A percentile compares a stretch with the other conserved stretches of the same genome.
phyloP scores from a whole-genome alignment of 805 yeast species.

The Schwanniomyces polymorphus region DNA sequence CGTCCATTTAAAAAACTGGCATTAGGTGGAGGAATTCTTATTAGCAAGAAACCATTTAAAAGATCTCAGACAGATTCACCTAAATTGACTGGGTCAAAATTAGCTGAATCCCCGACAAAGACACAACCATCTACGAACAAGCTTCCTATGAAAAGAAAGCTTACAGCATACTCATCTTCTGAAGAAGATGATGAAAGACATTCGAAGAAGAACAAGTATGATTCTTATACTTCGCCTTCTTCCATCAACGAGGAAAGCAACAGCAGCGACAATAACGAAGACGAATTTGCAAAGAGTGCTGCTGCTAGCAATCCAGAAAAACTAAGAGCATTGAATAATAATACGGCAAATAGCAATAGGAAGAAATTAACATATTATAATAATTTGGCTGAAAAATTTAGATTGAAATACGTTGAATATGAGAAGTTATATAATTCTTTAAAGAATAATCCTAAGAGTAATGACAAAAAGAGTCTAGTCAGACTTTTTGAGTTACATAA shows the following conservation, averaged over 20 bases:
- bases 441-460: slow-evolving; percentile 4
- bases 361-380: slow-evolving; percentile 35
- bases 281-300: background rate
- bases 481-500: slow-evolving; percentile 51
- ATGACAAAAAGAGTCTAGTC: slow-evolving; percentile 26
- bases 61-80: slow-evolving; percentile 17
- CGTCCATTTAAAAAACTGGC: slow-evolving; percentile 6
- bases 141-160: slow-evolving; percentile 4
- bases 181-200: slow-evolving; percentile 11
- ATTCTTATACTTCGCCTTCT: slow-evolving; percentile 36
- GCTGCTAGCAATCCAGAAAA: background rate
- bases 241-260: slow-evolving; percentile 29
- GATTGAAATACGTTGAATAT: slow-evolving; percentile 49
- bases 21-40: slow-evolving; percentile 22
- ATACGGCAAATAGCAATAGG: background rate
- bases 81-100: slow-evolving; percentile 2
- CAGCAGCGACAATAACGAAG: slow-evolving; percentile 1
- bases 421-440: slow-evolving; percentile 40
- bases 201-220: slow-evolving; percentile 6
- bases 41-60: slow-evolving; percentile 12
- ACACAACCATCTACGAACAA: background rate
- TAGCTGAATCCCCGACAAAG: slow-evolving; percentile 5
- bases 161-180: slow-evolving; percentile 10
- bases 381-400: slow-evolving; percentile 49
- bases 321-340: background rate